Conservation (phyloP, 2,329 filamentous ascomycete species). For the Coccinonectria pachysandricola region DNA sequence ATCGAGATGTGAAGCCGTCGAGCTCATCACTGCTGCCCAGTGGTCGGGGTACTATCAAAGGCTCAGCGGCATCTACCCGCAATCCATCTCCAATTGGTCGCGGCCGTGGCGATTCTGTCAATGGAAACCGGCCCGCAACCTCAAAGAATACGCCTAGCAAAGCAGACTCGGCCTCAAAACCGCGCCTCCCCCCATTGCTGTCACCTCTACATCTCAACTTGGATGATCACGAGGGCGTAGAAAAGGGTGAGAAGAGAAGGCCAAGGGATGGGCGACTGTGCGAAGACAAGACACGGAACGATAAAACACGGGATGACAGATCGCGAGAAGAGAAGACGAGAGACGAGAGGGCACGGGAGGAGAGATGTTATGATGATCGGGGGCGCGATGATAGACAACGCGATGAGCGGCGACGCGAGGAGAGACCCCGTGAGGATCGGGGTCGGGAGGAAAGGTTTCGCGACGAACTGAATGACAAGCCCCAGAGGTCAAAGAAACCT, state of each 20-base stretch:
- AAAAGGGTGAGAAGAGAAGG: slow-evolving; percentile 25
- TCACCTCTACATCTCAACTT: slow-evolving; percentile 41
- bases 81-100: slow-evolving; percentile 28
- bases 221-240: slow-evolving; percentile 26
- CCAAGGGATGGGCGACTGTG: background rate
- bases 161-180: slow-evolving; percentile 26
- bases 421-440: background rate
- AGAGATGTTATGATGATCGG: slow-evolving; percentile 11
- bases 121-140: slow-evolving; percentile 30
- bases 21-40: slow-evolving; percentile 24
- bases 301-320: background rate
- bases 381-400: background rate
- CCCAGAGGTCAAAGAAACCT: slow-evolving; percentile 19
- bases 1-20: slow-evolving; percentile 18
- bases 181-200: slow-evolving; percentile 39
- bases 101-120: slow-evolving; percentile 30
- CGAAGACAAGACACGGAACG: background rate
- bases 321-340: background rate
- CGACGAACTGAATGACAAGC: slow-evolving; percentile 13
- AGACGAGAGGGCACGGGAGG: background rate
- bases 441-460: background rate
- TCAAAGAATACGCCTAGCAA: slow-evolving; percentile 29
- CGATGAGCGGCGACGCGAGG: background rate
- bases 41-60: slow-evolving; percentile 26
- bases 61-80: slow-evolving; percentile 14